Conservation (phyloP, 2,329 filamentous ascomycete genomes). For the Botrytis tulipae region DNA sequence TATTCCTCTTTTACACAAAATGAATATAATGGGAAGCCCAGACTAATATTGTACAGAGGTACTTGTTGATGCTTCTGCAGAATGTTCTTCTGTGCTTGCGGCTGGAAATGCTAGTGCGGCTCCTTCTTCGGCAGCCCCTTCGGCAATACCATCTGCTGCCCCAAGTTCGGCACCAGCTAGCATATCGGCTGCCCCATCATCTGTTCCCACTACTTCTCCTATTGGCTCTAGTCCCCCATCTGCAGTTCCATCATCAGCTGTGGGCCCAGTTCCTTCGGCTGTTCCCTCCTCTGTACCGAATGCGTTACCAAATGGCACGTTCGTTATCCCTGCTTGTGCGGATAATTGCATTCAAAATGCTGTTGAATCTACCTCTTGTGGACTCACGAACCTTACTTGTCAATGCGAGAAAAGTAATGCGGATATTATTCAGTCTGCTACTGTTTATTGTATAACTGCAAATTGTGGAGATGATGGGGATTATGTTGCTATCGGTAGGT, state of each 20-base stretch:
- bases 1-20: not conserved
- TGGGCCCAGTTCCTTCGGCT: not conserved
- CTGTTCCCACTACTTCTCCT: not conserved
- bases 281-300: not conserved
- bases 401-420: not conserved
- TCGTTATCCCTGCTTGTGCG: slow-evolving; percentile 1
- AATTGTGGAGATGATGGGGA: not conserved
- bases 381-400: not conserved
- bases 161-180: not conserved
- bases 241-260: not conserved
- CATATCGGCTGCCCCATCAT: not conserved
- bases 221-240: not conserved
- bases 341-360: not conserved
- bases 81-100: slow-evolving; percentile 5
- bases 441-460: not conserved
- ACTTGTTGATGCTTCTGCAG: not conserved
- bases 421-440: not conserved
- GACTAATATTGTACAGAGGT: not conserved
- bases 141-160: not conserved
- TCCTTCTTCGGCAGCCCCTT: not conserved
- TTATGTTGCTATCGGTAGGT: not conserved
- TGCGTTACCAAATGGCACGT: not conserved
- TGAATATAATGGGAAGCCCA: not conserved
- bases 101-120: not conserved
- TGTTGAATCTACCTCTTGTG: not conserved